Evolutionary conservation across 768 basidiomycete species (phyloP), one percentile per base, ranked within the genome.

Genomic region (Suillus subalutaceus): DNA sequence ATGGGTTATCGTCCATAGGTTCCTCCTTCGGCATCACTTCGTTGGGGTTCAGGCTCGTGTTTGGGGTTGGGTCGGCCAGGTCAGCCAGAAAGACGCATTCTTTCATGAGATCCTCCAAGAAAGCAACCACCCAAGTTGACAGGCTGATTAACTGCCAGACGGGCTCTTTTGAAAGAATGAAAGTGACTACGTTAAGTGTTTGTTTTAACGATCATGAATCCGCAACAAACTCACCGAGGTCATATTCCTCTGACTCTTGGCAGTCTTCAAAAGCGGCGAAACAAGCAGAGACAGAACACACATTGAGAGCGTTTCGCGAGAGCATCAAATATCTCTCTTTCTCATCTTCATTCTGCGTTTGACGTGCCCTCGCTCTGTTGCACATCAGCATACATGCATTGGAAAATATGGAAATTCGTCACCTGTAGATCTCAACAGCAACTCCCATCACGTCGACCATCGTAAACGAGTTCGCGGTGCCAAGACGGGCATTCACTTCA

Each of bases 111-210:
- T 78, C 84, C 72, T 91, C 90, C 23, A 88, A 67, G 68, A 92
- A 88, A 41, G 77, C 76, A 35, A 92, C 78, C 53, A 86, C 73
- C 91, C 90, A 94, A 9, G 77, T 79, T 1, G 84, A 85, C 56
- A 92, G 71, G 10, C 83, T 85, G 56, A 88, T 84, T 16, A 93
- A 81, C 68, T 90, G 88, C 92, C 92, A 93, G 35, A 87, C 83
- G 43, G 89, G 86, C 63, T 87, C 92, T 94, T 56, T 56, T 6
- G 10, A 35, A 55, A 35, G 10, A 56, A 30, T 18, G 35, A 65
- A 63, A 37, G 50, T 50, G 12, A 8, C 37, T 70, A 61, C 66
- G 52, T 20, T 41, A 5, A 57, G 71, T 67, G 64, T 56, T 37
- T 52, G 35, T 30, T 30, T 63, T 40, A 6, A 6, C 41, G 41